Evolutionary conservation across 768 basidiomycete genomes (phyloP).

Genomic region (Russula sp.): DNA sequence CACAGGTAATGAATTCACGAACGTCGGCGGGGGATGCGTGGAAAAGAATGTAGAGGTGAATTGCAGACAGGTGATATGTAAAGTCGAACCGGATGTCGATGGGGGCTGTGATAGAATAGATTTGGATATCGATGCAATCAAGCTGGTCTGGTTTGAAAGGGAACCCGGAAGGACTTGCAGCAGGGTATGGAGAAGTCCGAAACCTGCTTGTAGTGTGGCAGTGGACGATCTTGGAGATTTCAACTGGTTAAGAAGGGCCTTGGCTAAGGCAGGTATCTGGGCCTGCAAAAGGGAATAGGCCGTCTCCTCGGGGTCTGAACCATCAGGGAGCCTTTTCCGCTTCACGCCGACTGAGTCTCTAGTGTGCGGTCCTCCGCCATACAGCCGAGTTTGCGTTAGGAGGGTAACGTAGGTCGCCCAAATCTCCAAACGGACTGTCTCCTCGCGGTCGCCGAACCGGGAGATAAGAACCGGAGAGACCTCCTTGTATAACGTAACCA

Average conservation of each 20-base stretch:
- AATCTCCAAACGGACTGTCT: slow-evolving; percentile 88
- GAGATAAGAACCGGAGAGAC: slow-evolving; percentile 88
- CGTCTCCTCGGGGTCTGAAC: slow-evolving; percentile 71
- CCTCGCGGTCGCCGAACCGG: slow-evolving; percentile 91
- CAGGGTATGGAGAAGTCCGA: slow-evolving; percentile 70
- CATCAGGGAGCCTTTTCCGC: slow-evolving; percentile 72
- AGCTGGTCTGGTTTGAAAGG: slow-evolving; percentile 62
- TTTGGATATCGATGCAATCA: slow-evolving; percentile 63
- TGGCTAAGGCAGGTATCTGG: slow-evolving; percentile 77
- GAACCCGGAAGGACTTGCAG: slow-evolving; percentile 81
- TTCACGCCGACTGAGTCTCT: slow-evolving; percentile 58
- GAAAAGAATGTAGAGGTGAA: slow-evolving; percentile 86
- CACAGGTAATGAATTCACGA: slow-evolving; percentile 55
- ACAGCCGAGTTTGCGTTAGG: slow-evolving; percentile 79
- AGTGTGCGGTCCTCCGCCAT: slow-evolving; percentile 60
- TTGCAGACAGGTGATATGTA: slow-evolving; percentile 80
- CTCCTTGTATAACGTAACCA: slow-evolving; percentile 72
- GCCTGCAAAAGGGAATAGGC: slow-evolving; percentile 67
- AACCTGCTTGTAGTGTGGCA: slow-evolving; percentile 80
- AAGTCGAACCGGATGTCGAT: slow-evolving; percentile 71
- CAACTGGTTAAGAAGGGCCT: slow-evolving; percentile 81
- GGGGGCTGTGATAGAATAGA: slow-evolving; percentile 62
- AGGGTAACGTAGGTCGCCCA: slow-evolving; percentile 83
- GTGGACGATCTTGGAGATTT: slow-evolving; percentile 76
- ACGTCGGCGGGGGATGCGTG: slow-evolving; percentile 60